phyloP scores from a whole-genome alignment of 2,329 filamentous ascomycete species.

The Camptophora hylomeconis region DNA sequence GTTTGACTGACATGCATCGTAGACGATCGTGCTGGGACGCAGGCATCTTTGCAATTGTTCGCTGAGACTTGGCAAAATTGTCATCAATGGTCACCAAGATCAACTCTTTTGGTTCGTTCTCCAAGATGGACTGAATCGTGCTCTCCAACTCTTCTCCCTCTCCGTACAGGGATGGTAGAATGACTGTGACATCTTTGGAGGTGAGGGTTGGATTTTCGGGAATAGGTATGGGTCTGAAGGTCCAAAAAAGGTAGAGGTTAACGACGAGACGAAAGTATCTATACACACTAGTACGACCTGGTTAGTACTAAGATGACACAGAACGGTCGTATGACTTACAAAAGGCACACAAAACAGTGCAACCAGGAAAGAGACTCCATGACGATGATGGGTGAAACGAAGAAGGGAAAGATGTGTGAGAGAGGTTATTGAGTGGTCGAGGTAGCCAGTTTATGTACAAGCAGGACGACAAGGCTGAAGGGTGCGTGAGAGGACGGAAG shows the following conservation, averaged over 20 bases:
- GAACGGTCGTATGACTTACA: too few relatives aligned
- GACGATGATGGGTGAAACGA: too few relatives aligned
- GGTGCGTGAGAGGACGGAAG: too few relatives aligned
- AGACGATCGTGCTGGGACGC: constrained; percentile 19
- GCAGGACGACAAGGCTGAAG: too few relatives aligned
- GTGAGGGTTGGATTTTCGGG: constrained; percentile 69
- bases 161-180: constrained; percentile 85
- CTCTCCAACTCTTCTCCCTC: constrained; percentile 70
- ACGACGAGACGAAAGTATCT: constrained; percentile 77
- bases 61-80: constrained; percentile 56
- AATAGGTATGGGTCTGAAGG: constrained; percentile 72
- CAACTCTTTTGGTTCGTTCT: constrained; percentile 49
- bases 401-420: too few relatives aligned
- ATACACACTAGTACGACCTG: constrained; percentile 45
- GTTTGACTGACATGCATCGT: constrained; percentile 44
- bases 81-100: constrained; percentile 79
- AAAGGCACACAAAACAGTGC: too few relatives aligned
- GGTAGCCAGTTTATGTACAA: too few relatives aligned
- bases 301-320: too few relatives aligned
- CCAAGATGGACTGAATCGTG: constrained; percentile 51
- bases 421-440: too few relatives aligned
- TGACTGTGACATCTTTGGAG: constrained; percentile 76
- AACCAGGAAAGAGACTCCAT: too few relatives aligned
- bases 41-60: constrained; percentile 42
- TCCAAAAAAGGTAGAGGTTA: constrained; percentile 75